Percentiles rank a stretch among this genome's conserved stretches.
Evolutionary conservation across 1,139 yeast genomes (phyloP).

Genomic region (Sugiyamaella xylanicola): DNA sequence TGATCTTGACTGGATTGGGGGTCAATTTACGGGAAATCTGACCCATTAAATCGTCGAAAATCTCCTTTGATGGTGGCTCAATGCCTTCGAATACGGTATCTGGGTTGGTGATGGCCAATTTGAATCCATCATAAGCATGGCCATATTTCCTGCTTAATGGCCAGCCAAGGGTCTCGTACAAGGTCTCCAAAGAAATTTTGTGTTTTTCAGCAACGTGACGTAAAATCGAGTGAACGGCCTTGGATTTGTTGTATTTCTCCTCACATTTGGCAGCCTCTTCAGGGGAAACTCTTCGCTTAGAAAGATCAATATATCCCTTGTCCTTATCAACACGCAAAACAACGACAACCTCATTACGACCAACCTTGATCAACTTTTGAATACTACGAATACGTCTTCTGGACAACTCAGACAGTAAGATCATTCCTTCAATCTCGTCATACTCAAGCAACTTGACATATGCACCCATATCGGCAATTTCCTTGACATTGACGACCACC

Average conservation of each 20-base stretch:
- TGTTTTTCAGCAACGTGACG: conserved; percentile 99
- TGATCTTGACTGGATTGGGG: conserved; percentile 95
- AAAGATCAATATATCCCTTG: conserved; percentile 95
- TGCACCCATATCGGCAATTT: conserved; percentile 98
- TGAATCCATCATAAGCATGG: conserved; percentile 97
- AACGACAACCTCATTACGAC: conserved; percentile 97
- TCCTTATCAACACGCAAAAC: conserved; percentile 99
- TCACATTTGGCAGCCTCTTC: conserved; percentile 98
- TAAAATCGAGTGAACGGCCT: conserved; percentile 94
- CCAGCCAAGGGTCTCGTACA: conserved; percentile 94
- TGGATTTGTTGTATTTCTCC: conserved; percentile 94
- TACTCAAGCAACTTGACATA: conserved; percentile 94
- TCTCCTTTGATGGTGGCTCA: conserved; percentile 68
- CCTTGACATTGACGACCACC: conserved; percentile 98
- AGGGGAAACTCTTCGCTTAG: conserved; percentile 97
- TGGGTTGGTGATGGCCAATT: conserved; percentile 86
- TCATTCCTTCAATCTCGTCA: conserved; percentile 99
- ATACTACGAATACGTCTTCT: conserved; percentile 98
- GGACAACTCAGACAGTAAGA: conserved; percentile 88
- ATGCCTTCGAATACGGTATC: conserved; percentile 83
- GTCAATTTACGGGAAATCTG: conserved; percentile 93
- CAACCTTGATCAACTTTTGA: conserved; percentile 96
- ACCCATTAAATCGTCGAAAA: conserved; percentile 76
- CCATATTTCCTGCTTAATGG: conserved; percentile 94
- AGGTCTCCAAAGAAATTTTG: conserved; percentile 78